Evolutionary conservation across 805 yeast genomes (phyloP), one percentile per base, ranked within the genome.

Genomic region (Metschnikowia hibisci): DNA sequence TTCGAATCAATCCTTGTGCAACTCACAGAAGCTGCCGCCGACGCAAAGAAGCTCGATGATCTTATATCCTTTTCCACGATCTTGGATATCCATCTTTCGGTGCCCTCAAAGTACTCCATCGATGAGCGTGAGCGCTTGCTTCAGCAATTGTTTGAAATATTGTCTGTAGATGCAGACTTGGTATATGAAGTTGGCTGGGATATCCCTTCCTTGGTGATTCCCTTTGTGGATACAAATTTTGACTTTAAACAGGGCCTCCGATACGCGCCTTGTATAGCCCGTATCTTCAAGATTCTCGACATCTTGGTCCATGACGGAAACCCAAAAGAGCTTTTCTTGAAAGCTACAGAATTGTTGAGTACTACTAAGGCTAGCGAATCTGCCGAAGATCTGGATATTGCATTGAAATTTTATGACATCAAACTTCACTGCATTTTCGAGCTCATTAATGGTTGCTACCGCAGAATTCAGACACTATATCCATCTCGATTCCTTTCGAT

Each of bases 151-250:
- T 51, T 62, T 9, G 66, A 63, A 0, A 64, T 80, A 0, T 61
- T 87, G 26, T 32, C 41, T 3, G 62, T 57, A 0, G 60, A 84
- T 56, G 67, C 71, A 13, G 73, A 72, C 9, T 62, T 87, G 25
- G 68, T 81, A 0, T 70, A 74, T 34, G 84, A 82, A 51, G 79
- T 89, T 47, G 96, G 95, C 2, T 90, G 97, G 97, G 97, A 90
- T 61, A 58, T 90, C n/a, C 96, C 96, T 1, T 74, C 73, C 26
- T 63, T 86, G 39, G 51, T 90, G 6, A 55, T 87, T 34, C 69
- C 71, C 8, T 85, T 74, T 58, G 58, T 83, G 54, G 80, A 67
- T 47, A 65, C 57, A 44, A 64, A 53, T 47, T 57, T 44, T 37
- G 52, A 63, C 38, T 55, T 64, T 36, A 22, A 47, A 3, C 55